Evolutionary conservation across 2,329 filamentous ascomycete genomes (phyloP).

Genomic region (Penicillium vulpinum): DNA sequence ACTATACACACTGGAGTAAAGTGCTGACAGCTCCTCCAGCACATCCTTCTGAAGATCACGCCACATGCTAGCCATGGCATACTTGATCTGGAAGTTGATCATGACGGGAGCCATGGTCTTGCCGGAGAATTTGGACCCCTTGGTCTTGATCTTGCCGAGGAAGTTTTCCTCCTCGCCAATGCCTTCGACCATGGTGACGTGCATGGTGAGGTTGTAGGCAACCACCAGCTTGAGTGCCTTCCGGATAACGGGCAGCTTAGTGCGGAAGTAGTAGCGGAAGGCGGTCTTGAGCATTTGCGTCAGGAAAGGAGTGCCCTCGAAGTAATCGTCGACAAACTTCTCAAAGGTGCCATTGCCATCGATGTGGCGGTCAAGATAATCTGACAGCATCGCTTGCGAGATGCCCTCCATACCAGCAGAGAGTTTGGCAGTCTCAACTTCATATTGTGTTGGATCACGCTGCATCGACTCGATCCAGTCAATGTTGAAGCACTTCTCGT

Average conservation of each 20-base stretch:
- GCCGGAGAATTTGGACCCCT: conserved; percentile 82
- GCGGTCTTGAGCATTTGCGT: conserved; percentile 96
- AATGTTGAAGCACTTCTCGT: conserved; percentile 88
- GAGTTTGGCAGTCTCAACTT: conserved; percentile 82
- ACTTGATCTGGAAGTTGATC: conserved; percentile 99
- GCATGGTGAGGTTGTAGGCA: conserved; percentile 91
- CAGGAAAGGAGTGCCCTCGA: conserved; percentile 91
- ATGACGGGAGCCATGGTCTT: conserved; percentile 93
- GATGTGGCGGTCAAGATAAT: conserved; percentile 94
- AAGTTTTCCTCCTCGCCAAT: conserved; percentile 76
- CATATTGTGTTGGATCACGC: conserved; percentile 75
- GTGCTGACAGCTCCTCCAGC: conserved; percentile 82
- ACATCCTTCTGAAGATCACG: conserved; percentile 95
- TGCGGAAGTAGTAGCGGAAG: conserved; percentile 87
- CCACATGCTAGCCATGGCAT: conserved; percentile 96
- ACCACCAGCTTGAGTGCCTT: conserved; percentile 94
- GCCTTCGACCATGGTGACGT: conserved; percentile 92
- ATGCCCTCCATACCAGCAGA: conserved; percentile 89
- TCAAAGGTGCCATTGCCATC: conserved; percentile 88
- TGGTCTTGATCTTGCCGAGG: conserved; percentile 80
- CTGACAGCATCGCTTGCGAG: conserved; percentile 74
- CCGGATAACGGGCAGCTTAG: conserved; percentile 83
- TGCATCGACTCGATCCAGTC: conserved; percentile 88
- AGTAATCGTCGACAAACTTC: conserved; percentile 92
- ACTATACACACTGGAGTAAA: conserved; percentile 98